These are phyloP conservation scores for Hypoxylon fragiforme DNA, from an alignment of 495 filamentous ascomycete species.

Conservation along the genomic window DNA sequence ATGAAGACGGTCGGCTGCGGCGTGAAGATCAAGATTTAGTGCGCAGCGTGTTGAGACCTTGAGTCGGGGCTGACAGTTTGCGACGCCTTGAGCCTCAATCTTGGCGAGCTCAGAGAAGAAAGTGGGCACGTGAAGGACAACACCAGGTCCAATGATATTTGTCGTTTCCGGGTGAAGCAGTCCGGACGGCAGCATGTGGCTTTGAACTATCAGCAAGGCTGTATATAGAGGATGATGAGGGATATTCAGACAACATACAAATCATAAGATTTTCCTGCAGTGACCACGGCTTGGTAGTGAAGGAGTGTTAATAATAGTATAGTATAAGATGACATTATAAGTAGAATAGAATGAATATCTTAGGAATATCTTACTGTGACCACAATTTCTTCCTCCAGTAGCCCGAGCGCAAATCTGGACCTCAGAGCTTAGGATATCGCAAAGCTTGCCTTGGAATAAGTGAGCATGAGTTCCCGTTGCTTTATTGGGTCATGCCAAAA, in stretches of 20 bases:
- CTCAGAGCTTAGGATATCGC: constrained; percentile 27
- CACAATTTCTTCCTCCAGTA: constrained; percentile 24
- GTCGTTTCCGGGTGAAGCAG: constrained; percentile 74
- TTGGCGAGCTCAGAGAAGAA: constrained; percentile 86
- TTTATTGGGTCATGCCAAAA: background rate
- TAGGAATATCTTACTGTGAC: constrained; percentile 19
- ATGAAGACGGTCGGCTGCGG: constrained; percentile 78
- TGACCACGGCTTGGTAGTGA: constrained; percentile 15
- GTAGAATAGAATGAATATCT: background rate
- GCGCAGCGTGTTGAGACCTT: constrained; percentile 82
- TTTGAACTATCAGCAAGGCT: constrained; percentile 1
- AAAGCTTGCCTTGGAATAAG: constrained; percentile 21
- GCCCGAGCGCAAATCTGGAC: constrained; percentile 29
- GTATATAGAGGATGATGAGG: background rate
- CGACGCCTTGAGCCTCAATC: constrained; percentile 71
- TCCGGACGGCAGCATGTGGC: constrained; percentile 65
- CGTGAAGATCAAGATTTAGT: constrained; percentile 82
- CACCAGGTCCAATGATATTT: constrained; percentile 85
- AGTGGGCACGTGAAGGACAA: constrained; percentile 69
- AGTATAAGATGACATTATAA: background rate
- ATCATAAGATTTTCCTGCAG: constrained; percentile 20
- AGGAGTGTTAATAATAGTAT: background rate
- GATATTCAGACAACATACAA: constrained; percentile 11
- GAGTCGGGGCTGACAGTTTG: constrained; percentile 65
- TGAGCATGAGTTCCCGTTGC: constrained; percentile 2